Evolutionary conservation across 257 asterid genomes (phyloP).

Genomic region (Striga asiatica): DNA sequence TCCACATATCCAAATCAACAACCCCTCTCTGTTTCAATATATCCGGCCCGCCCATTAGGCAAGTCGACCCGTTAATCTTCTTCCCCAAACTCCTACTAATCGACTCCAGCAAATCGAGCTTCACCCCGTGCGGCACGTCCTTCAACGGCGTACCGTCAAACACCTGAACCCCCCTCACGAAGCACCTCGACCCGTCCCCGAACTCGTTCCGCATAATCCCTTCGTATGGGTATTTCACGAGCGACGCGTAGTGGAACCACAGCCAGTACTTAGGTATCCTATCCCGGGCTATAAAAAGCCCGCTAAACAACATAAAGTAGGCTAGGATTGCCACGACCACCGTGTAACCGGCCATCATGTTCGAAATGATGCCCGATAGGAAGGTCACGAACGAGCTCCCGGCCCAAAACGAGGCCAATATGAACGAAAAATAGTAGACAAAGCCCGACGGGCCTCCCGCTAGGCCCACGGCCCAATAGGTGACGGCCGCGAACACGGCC

Average conservation of each 20-base stretch:
- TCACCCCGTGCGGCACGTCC: slow-evolving; percentile 23
- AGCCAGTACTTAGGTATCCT: slow-evolving; percentile 43
- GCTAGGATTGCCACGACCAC: slow-evolving; percentile 45
- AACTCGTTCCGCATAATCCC: slow-evolving; percentile 59
- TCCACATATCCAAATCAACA: slow-evolving; percentile 40
- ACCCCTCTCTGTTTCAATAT: slow-evolving; percentile 41
- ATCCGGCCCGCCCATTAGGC: slow-evolving; percentile 37
- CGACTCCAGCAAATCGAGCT: slow-evolving; percentile 25
- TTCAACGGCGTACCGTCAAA: slow-evolving; percentile 35
- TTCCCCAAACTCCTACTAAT: slow-evolving; percentile 40
- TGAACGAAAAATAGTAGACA: slow-evolving; percentile 29
- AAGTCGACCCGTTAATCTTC: slow-evolving; percentile 42
- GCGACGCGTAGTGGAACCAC: slow-evolving; percentile 51
- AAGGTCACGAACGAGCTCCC: slow-evolving; percentile 56
- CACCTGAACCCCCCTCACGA: slow-evolving; percentile 37
- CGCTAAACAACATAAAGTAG: slow-evolving; percentile 43
- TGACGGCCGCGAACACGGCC: slow-evolving; percentile 25
- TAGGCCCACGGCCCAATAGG: slow-evolving; percentile 45
- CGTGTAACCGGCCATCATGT: slow-evolving; percentile 49
- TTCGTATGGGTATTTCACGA: slow-evolving; percentile 49
- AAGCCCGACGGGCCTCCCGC: slow-evolving; percentile 36
- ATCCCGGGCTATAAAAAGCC: slow-evolving; percentile 37
- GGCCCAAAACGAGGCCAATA: slow-evolving; percentile 51
- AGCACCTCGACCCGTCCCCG: slow-evolving; percentile 34
- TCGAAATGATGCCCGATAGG: slow-evolving; percentile 34